Evolutionary conservation across 768 basidiomycete species (phyloP), one percentile per base, ranked within the genome.

Genomic region (Termitomyces sp.): DNA sequence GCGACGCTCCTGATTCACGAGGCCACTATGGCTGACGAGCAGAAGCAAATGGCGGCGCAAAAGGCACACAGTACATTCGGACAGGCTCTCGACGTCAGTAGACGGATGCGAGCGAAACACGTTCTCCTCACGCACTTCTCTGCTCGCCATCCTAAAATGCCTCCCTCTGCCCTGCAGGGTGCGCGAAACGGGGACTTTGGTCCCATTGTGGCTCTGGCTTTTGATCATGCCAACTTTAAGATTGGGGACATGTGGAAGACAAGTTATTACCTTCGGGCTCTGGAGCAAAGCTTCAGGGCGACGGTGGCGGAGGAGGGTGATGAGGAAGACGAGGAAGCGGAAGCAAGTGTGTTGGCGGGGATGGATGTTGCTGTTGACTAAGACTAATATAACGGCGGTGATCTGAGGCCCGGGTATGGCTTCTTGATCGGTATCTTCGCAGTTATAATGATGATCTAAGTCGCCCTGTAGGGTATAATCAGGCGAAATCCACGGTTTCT

Each of bases 111-210:
- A 10, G 94, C 94, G 1, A 74, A 84, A 53, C 86, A 92, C 60
- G 79, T 92, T 41, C 82, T 98, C n/a, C 81, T 98, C 21, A 98
- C 94, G 0, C 95, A 98, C 69, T 98, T 98, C 73, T 97, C 95
- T 10, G 91, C 91, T 40, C 86, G 95, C 29, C 95, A 96, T 70
- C 93, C 95, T 17, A 93, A 90, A 63, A 76, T 95, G 67, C 92
- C 92, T 3, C 83, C 82, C 25, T 73, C 80, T 4, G 70, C 77
- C 11, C 66, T 73, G 14, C 60, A 56, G 47, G 59, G 53, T 41
- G 38, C 53, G 11, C 57, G 35, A 53, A 59, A 57, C 16, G 45
- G 51, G 17, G 29, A 41, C 21, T 53, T 46, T 9, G 25, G 35
- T 40, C 83, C 85, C 0, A 70, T 78, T 7, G 67, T 96, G 7